phyloP scores from a whole-genome alignment of 2,329 filamentous ascomycete genomes.

The Curvularia sp. region DNA sequence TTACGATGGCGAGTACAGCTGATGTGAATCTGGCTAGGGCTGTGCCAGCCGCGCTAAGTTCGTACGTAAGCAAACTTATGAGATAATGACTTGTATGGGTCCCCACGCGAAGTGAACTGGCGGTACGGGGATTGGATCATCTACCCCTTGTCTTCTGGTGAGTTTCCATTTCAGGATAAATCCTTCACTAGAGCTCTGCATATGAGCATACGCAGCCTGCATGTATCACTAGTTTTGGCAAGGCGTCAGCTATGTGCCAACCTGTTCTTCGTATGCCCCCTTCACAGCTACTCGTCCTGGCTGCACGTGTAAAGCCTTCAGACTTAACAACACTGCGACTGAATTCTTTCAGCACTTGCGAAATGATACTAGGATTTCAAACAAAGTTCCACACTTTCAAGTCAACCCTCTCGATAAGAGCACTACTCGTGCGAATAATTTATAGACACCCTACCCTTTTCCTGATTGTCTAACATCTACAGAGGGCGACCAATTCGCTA shows the following conservation, averaged over 20 bases:
- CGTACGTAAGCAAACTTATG: not conserved
- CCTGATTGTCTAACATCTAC: not conserved
- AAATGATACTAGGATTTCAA: not conserved
- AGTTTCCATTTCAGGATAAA: not conserved
- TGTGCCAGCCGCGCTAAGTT: not conserved
- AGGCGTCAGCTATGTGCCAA: not conserved
- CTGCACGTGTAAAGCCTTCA: not conserved
- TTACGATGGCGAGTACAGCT: not conserved
- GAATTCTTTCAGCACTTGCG: not conserved
- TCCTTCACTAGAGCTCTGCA: not conserved
- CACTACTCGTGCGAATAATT: not conserved
- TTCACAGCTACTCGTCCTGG: not conserved
- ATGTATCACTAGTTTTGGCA: not conserved
- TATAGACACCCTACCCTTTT: not conserved
- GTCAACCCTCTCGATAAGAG: not conserved
- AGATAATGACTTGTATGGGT: not conserved
- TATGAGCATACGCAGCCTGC: not conserved
- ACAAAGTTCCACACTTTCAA: not conserved
- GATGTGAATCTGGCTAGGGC: not conserved
- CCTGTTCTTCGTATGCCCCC: not conserved
- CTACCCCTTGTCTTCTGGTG: not conserved
- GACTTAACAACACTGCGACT: not conserved
- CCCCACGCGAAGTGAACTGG: not conserved
- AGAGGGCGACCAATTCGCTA: slow-evolving; percentile 31
- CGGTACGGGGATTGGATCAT: not conserved